phyloP scores from a whole-genome alignment of 345 rosid species.

The Acer campestre region DNA sequence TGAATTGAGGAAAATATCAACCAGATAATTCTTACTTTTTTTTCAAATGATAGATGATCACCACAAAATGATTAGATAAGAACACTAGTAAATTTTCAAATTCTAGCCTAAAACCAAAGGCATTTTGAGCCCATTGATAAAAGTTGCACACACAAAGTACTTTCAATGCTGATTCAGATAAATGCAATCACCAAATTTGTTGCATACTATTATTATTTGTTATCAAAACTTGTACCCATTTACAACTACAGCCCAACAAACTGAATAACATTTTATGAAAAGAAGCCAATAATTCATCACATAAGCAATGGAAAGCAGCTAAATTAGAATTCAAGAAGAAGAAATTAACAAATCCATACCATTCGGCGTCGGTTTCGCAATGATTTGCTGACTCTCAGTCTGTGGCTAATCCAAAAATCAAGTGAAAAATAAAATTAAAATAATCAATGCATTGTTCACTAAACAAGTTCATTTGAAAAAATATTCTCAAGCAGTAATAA shows the following conservation, averaged over 20 bases:
- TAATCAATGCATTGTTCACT: neutral
- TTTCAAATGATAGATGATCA: neutral
- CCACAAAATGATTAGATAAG: neutral
- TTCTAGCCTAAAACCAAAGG: neutral
- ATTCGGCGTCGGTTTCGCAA: slow-evolving; percentile 75
- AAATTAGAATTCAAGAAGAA: no score
- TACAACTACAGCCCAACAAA: neutral
- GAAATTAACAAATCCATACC: slow-evolving; percentile 34
- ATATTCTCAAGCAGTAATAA: neutral
- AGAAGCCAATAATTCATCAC: neutral
- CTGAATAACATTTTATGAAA: neutral
- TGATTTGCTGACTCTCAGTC: slow-evolving; percentile 56
- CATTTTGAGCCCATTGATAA: neutral
- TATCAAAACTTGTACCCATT: neutral
- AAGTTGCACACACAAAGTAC: neutral
- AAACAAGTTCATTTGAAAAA: neutral
- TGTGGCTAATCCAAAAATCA: slow-evolving; percentile 29
- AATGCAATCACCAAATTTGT: neutral
- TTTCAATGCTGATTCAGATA: neutral
- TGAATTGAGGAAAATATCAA: neutral
- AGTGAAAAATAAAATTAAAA: neutral
- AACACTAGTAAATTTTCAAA: neutral
- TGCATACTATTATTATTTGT: neutral
- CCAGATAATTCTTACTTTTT: neutral
- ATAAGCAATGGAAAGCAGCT: no score